These are phyloP conservation scores for Tricholoma furcatifolium DNA, from an alignment of 768 basidiomycete species.

Conservation along the genomic window DNA sequence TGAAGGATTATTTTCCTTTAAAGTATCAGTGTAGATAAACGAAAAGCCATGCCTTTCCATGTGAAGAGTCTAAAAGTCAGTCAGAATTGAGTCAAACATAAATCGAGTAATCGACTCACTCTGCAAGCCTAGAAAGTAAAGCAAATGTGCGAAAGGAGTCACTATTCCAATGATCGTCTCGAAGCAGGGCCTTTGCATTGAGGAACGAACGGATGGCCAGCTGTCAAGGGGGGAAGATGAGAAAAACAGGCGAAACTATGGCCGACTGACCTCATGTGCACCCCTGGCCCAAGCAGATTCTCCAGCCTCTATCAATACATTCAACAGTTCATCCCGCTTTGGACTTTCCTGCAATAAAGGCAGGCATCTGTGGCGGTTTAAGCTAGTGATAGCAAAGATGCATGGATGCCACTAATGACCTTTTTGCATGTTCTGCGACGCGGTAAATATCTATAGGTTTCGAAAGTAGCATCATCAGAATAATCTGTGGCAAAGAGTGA, in stretches of 20 bases:
- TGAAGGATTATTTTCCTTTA: constrained; percentile 1
- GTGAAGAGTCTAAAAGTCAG: constrained; percentile 46
- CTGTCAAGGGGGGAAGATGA: constrained; percentile 27
- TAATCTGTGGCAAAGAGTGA: constrained; percentile 41
- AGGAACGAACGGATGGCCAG: constrained; percentile 61
- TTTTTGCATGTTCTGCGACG: constrained; percentile 68
- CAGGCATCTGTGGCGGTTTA: constrained; percentile 45
- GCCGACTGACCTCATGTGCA: constrained; percentile 60
- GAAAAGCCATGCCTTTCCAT: constrained; percentile 55
- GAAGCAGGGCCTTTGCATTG: constrained; percentile 56
- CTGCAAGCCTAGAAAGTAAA: constrained; percentile 56
- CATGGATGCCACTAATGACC: constrained; percentile 30
- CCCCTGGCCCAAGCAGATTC: constrained; percentile 71
- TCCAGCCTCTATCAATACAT: constrained; percentile 64
- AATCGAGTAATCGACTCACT: constrained; percentile 39
- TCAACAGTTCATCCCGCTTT: constrained; percentile 58
- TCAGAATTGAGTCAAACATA: background rate
- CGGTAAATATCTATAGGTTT: constrained; percentile 61
- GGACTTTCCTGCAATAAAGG: constrained; percentile 58
- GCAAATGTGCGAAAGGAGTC: constrained; percentile 49
- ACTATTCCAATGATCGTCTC: constrained; percentile 50
- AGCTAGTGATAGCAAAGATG: background rate
- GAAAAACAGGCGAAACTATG: background rate
- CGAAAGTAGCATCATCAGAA: constrained; percentile 70
- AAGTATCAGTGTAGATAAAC: background rate